Conservation (phyloP, 345 rosid species). For the Citrus australasica region DNA sequence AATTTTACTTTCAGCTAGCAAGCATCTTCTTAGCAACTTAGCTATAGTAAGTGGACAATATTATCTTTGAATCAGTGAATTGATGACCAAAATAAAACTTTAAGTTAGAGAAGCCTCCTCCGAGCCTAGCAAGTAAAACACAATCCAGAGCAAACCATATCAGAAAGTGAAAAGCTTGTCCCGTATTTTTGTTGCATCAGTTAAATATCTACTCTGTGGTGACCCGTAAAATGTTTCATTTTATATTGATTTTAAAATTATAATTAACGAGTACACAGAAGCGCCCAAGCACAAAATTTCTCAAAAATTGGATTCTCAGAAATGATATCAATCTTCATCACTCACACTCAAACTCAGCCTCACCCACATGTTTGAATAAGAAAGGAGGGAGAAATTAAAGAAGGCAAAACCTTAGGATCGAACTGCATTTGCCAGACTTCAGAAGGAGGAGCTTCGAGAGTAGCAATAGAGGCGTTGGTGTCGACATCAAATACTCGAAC, state of each 20-base stretch:
- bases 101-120: background rate
- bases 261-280: background rate
- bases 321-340: background rate
- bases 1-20: background rate
- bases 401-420: constrained; percentile 64
- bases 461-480: constrained; percentile 82
- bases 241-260: background rate
- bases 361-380: background rate
- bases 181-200: background rate
- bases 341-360: background rate
- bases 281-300: background rate
- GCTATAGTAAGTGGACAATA: background rate
- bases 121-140: background rate
- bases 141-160: background rate
- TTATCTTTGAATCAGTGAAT: background rate
- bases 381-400: background rate
- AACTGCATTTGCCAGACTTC: constrained; percentile 99
- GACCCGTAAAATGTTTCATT: background rate
- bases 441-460: constrained; percentile 93
- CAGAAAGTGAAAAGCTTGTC: background rate
- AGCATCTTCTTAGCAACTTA: background rate
- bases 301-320: background rate
- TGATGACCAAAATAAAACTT: background rate
- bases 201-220: background rate
- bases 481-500: constrained; percentile 93